Evolutionary conservation across 768 basidiomycete genomes (phyloP).

Genomic region (Termitomyces sp.): DNA sequence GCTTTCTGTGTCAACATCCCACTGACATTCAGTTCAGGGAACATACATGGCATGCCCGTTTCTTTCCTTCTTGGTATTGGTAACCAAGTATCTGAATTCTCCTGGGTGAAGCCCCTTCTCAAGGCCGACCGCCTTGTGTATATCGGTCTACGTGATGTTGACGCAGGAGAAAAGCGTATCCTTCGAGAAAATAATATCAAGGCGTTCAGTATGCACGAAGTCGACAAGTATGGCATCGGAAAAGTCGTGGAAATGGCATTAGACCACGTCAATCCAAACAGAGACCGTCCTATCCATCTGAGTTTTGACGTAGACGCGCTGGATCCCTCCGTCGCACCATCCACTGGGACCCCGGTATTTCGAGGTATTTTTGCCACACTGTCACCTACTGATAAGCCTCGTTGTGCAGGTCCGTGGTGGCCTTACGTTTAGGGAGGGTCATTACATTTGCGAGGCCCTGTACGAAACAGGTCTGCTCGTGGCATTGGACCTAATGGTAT

Average conservation of each 20-base stretch:
- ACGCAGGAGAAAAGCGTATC: conserved; percentile 82
- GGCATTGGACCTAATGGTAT: conserved; percentile 89
- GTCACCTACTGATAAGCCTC: conserved; percentile 8
- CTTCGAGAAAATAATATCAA: conserved; percentile 77
- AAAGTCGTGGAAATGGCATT: conserved; percentile 95
- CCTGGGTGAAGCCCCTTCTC: conserved; percentile 57
- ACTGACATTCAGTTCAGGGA: conserved; percentile 42
- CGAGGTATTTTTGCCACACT: not conserved
- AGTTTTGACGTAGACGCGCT: conserved; percentile 96
- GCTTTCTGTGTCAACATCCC: conserved; percentile 6
- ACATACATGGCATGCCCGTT: conserved; percentile 97
- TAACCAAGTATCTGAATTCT: conserved; percentile 33
- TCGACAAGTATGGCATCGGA: conserved; percentile 89
- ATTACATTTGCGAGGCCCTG: conserved; percentile 93
- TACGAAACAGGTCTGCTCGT: conserved; percentile 91
- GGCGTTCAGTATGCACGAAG: conserved; percentile 89
- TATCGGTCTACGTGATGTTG: conserved; percentile 93
- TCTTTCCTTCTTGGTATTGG: conserved; percentile 80
- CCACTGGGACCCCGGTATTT: conserved; percentile 84
- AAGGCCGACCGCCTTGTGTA: conserved; percentile 82
- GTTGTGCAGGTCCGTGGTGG: conserved; percentile 77
- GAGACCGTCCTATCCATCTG: conserved; percentile 85
- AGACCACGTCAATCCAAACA: conserved; percentile 84
- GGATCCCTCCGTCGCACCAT: conserved; percentile 94
- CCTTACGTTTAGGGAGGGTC: conserved; percentile 95